Evolutionary conservation across 2,329 filamentous ascomycete genomes (phyloP).

Genomic region (Colletotrichum orbiculare): DNA sequence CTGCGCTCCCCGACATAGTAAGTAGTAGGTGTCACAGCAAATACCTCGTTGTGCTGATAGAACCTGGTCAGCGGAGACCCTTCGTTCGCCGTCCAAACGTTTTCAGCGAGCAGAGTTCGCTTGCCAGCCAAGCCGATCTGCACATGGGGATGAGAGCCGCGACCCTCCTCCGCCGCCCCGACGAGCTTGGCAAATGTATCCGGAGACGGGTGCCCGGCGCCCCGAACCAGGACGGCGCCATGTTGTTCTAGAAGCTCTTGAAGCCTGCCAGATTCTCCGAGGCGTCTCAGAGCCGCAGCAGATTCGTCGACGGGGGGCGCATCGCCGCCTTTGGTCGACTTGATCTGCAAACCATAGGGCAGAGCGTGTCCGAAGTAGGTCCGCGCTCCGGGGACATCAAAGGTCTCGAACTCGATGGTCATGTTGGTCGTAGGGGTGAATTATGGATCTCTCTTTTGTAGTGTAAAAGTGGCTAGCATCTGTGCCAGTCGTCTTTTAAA

Average conservation of each 20-base stretch:
- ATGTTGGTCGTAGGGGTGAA: not conserved
- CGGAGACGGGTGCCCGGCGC: slow-evolving; percentile 28
- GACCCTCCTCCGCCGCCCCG: slow-evolving; percentile 30
- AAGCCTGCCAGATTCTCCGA: slow-evolving; percentile 32
- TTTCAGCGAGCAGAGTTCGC: slow-evolving; percentile 32
- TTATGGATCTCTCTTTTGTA: too few relatives aligned
- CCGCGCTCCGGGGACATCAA: slow-evolving; percentile 34
- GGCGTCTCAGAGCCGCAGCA: slow-evolving; percentile 13
- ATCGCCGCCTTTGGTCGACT: not conserved
- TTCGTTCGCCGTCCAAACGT: slow-evolving; percentile 39
- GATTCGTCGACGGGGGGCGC: slow-evolving; percentile 19
- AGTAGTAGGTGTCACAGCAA: not conserved
- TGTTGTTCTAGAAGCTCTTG: slow-evolving; percentile 29
- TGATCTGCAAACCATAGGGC: slow-evolving; percentile 30
- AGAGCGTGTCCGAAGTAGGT: slow-evolving; percentile 29
- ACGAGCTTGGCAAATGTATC: slow-evolving; percentile 39
- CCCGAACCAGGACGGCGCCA: slow-evolving; percentile 35
- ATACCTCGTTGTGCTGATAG: slow-evolving; percentile 39
- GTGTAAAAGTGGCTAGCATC: not conserved
- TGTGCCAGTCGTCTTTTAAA: not conserved
- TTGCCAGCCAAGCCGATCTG: slow-evolving; percentile 38
- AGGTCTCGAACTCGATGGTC: slow-evolving; percentile 25
- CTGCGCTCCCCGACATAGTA: not conserved
- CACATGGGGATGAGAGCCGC: slow-evolving; percentile 44
- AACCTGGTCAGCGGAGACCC: slow-evolving; percentile 37